Evolutionary conservation across 1,139 yeast species (phyloP).

Genomic region (Candida sanyaensis): DNA sequence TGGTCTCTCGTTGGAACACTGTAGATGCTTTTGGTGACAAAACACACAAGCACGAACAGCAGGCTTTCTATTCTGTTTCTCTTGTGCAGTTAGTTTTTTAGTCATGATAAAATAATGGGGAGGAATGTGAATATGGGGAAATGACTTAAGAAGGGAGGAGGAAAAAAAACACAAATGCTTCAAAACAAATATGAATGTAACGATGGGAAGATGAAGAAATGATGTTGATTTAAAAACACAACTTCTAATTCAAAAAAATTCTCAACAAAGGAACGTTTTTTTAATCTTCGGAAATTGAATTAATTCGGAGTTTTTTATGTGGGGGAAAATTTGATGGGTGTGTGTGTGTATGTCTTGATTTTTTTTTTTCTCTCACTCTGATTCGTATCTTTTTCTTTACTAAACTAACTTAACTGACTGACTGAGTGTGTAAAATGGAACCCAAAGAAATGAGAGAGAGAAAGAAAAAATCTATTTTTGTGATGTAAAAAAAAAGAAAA

Average conservation of each 20-base stretch:
- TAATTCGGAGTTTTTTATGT: constrained; percentile 1
- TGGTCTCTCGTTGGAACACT: constrained; percentile 62
- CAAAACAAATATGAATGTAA: background rate
- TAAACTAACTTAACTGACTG: background rate
- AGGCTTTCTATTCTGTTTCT: constrained; percentile 58
- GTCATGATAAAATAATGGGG: constrained; percentile 46
- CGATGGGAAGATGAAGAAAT: background rate
- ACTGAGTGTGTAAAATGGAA: background rate
- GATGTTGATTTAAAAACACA: background rate
- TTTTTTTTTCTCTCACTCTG: background rate
- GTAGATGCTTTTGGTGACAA: constrained; percentile 72
- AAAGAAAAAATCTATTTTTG: too few species aligned
- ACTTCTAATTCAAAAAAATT: too few species aligned
- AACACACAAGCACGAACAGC: constrained; percentile 69
- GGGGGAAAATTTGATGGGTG: background rate
- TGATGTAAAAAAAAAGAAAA: background rate
- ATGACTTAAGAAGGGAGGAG: background rate
- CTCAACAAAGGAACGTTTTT: background rate
- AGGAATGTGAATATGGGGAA: background rate
- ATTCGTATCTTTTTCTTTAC: background rate
- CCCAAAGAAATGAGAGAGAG: background rate
- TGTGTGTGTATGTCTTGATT: background rate
- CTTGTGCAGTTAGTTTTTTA: constrained; percentile 52
- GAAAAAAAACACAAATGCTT: background rate
- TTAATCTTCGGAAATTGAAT: background rate